Evolutionary conservation across 345 rosid species (phyloP).

Genomic region (Conringia planisiliqua): DNA sequence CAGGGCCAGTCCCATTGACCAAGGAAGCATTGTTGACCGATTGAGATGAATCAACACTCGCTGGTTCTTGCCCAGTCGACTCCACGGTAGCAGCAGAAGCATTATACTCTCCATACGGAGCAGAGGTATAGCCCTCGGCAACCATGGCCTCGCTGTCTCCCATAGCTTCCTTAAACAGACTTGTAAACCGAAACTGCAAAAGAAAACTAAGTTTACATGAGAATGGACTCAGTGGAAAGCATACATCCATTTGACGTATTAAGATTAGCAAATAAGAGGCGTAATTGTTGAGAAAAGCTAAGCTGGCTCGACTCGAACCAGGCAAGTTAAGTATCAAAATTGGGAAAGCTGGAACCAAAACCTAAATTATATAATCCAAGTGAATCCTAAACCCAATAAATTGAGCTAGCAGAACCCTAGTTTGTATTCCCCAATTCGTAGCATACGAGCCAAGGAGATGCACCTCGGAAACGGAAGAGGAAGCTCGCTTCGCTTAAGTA

Average conservation of each 20-base stretch:
- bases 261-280: background rate
- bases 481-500: background rate
- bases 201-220: background rate
- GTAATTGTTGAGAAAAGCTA: background rate
- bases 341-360: background rate
- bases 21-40: conserved; percentile 37
- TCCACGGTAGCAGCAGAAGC: conserved; percentile 34
- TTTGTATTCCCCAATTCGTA: background rate
- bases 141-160: conserved; percentile 65
- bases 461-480: conserved; percentile 25
- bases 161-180: conserved; percentile 36
- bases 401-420: conserved; percentile 13
- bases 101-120: conserved; percentile 34
- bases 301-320: background rate
- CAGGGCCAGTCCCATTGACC: conserved; percentile 52
- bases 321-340: background rate
- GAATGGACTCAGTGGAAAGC: conserved; percentile 6
- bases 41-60: conserved; percentile 33
- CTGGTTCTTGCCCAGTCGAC: conserved; percentile 31
- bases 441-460: background rate
- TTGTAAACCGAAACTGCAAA: conserved; percentile 34
- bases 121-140: conserved; percentile 42
- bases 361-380: background rate
- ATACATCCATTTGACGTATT: too few species aligned
- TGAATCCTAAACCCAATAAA: background rate